These are phyloP conservation scores for Byssothecium circinans DNA, from an alignment of 2,329 filamentous ascomycete species.

Conservation along the genomic window DNA sequence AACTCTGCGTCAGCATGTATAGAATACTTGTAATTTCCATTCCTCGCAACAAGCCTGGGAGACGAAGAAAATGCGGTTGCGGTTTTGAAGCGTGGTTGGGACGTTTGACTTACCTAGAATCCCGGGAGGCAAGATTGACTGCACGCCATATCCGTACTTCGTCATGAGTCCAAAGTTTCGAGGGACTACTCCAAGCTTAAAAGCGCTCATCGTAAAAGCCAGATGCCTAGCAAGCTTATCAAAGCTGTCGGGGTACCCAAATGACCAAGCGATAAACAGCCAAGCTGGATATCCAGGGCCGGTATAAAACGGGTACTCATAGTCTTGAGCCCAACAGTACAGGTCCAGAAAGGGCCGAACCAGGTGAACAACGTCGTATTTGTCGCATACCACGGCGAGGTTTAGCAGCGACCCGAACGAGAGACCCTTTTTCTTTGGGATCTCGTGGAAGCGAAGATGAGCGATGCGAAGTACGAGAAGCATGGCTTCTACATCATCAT, in stretches of 20 bases:
- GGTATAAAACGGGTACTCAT: conserved; percentile 5
- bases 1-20: neutral
- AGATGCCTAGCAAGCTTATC: conserved; percentile 7
- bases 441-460: conserved; percentile 24
- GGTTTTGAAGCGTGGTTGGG: too few species aligned
- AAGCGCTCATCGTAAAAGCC: conserved; percentile 3
- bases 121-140: conserved; percentile 2
- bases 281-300: conserved; percentile 9
- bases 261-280: conserved; percentile 20
- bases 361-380: conserved; percentile 28
- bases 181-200: conserved; percentile 1
- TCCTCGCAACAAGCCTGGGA: neutral
- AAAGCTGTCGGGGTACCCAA: conserved; percentile 19
- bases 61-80: neutral
- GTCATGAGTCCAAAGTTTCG: conserved; percentile 2
- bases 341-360: conserved; percentile 31
- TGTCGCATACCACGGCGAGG: conserved; percentile 33
- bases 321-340: conserved; percentile 12
- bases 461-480: conserved; percentile 31
- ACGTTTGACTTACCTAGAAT: too few species aligned
- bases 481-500: conserved; percentile 33
- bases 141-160: conserved; percentile 1
- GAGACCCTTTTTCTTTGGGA: conserved; percentile 20
- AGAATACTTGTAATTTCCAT: neutral
- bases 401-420: conserved; percentile 21